Conservation (phyloP, 2,329 filamentous ascomycete species). For the Alternaria hordeiaustralica region DNA sequence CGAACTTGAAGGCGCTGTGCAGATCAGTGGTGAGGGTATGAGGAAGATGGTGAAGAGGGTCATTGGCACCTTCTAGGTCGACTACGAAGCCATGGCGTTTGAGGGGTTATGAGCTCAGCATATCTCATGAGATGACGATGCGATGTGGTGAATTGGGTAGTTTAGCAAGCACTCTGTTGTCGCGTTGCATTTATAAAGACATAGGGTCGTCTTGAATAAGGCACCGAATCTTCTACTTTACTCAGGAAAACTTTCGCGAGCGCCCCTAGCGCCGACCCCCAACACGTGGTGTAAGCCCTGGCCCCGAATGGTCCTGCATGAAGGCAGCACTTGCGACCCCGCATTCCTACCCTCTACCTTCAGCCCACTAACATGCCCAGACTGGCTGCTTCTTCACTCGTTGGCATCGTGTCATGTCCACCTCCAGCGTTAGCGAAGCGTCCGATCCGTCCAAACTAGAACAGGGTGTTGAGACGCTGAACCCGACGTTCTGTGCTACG, state of each 20-base stretch:
- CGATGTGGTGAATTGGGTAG: background rate
- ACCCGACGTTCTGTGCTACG: background rate
- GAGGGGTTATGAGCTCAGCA: background rate
- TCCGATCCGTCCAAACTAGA: fast-evolving
- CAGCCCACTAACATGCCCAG: background rate
- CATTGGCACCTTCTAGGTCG: slow-evolving; percentile 35
- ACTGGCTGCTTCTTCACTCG: background rate
- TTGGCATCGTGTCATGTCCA: fast-evolving
- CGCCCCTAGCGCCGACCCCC: too few relatives aligned
- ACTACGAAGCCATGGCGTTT: background rate
- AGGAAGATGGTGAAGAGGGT: slow-evolving; percentile 82
- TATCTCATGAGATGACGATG: background rate
- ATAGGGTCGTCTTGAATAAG: background rate
- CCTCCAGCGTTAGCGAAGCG: background rate
- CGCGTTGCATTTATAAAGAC: background rate
- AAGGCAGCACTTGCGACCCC: too few relatives aligned
- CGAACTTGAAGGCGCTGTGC: slow-evolving; percentile 84
- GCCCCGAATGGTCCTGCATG: too few relatives aligned
- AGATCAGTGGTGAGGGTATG: slow-evolving; percentile 82
- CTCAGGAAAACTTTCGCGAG: too few relatives aligned
- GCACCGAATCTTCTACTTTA: background rate
- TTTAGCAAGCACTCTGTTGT: background rate
- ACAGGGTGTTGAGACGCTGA: fast-evolving
- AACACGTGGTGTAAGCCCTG: too few relatives aligned
- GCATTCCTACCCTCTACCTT: fast-evolving